phyloP scores from a whole-genome alignment of 176 grass and related monocot genomes.

The Carex myosuroides region DNA sequence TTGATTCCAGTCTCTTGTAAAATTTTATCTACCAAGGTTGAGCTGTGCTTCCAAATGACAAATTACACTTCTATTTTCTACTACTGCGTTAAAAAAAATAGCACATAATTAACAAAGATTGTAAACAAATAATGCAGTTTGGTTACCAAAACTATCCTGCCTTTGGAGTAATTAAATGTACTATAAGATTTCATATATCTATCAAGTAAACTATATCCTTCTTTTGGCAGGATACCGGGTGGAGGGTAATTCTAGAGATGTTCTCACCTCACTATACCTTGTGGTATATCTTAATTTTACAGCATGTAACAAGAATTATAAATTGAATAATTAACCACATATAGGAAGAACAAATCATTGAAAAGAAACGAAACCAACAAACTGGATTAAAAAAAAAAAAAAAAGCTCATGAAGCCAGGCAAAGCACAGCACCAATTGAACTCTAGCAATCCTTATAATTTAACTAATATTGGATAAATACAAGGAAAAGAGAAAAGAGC shows the following conservation, averaged over 20 bases:
- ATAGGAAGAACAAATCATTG: background rate
- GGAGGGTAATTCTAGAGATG: background rate
- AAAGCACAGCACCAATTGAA: background rate
- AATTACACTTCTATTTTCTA: no score
- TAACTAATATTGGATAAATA: no score
- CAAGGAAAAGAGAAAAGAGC: background rate
- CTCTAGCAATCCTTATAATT: background rate
- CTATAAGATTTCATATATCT: slow-evolving; percentile 27
- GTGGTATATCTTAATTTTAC: background rate
- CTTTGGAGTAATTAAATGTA: background rate
- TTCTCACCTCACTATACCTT: background rate
- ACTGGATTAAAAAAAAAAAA: no score
- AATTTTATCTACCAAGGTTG: no score
- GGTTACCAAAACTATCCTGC: background rate
- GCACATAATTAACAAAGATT: background rate
- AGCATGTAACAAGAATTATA: no score
- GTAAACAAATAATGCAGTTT: background rate
- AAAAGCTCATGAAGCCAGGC: background rate
- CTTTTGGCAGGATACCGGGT: background rate
- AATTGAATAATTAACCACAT: background rate
- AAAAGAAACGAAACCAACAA: no score
- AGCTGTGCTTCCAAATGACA: no score
- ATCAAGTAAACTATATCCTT: background rate
- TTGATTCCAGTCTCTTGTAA: no score
- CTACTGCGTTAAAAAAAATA: background rate